phyloP scores from a whole-genome alignment of 106 monocot genomes.

The Allium fistulosum region DNA sequence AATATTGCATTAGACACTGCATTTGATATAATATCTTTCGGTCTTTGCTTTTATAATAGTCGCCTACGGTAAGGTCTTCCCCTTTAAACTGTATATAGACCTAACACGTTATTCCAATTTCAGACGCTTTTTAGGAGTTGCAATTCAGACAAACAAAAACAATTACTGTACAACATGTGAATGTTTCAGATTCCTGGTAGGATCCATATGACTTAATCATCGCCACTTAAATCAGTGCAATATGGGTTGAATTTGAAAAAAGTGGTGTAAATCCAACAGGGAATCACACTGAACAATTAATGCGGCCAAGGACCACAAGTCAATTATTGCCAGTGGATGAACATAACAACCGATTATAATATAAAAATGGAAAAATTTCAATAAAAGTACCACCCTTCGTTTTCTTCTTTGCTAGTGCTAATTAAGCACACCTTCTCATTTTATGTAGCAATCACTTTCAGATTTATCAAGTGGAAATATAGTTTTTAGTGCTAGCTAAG shows the following conservation, averaged over 20 bases:
- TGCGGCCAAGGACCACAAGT: neutral
- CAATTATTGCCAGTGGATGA: neutral
- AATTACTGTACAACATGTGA: neutral
- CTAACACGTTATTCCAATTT: too few relatives aligned
- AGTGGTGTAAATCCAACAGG: neutral
- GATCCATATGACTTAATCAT: neutral
- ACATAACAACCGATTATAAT: neutral
- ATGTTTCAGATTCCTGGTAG: conserved; percentile 1
- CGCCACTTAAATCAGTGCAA: too few relatives aligned
- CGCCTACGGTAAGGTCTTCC: too few relatives aligned
- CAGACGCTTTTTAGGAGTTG: neutral
- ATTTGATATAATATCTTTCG: too few relatives aligned
- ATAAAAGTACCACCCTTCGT: neutral
- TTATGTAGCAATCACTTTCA: too few relatives aligned
- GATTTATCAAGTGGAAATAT: too few relatives aligned
- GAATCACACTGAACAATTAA: neutral
- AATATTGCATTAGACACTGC: too few relatives aligned
- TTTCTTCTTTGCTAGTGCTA: too few relatives aligned
- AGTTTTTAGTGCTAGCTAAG: too few relatives aligned
- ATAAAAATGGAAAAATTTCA: neutral
- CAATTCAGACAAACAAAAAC: neutral
- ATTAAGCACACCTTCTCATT: too few relatives aligned
- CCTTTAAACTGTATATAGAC: too few relatives aligned
- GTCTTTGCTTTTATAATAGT: too few relatives aligned
- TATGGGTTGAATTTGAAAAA: neutral